phyloP scores from a whole-genome alignment of 352 stramenopile species.

The Globisporangium iwayamae region DNA sequence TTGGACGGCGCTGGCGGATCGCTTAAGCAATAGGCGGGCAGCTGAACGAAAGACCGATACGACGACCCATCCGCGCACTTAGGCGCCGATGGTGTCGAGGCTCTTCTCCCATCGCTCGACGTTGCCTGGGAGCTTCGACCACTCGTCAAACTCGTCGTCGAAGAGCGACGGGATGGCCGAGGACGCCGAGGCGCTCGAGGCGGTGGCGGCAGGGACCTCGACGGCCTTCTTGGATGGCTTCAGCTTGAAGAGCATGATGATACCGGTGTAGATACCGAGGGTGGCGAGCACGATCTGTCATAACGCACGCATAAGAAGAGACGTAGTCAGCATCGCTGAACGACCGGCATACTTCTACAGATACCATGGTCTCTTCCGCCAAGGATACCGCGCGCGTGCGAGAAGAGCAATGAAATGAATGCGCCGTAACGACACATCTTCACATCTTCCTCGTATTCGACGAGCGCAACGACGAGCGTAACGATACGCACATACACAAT shows the following conservation, averaged over 20 bases:
- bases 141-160: constrained; percentile 84
- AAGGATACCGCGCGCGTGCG: neutral
- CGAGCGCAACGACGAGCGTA: neutral
- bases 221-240: constrained; percentile 77
- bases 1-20: neutral
- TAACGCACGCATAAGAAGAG: neutral
- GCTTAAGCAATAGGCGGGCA: constrained; percentile 8
- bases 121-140: constrained; percentile 83
- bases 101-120: constrained; percentile 86
- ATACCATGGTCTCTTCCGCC: no score
- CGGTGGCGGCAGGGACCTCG: constrained; percentile 41
- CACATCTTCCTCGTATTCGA: neutral
- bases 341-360: neutral
- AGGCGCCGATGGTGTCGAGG: constrained; percentile 81
- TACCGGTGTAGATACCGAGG: constrained; percentile 72
- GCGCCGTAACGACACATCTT: neutral
- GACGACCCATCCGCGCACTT: constrained; percentile 23
- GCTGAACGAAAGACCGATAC: neutral
- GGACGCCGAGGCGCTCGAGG: constrained; percentile 36
- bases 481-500: neutral
- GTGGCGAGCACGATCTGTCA: constrained; percentile 79
- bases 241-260: constrained; percentile 84
- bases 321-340: neutral
- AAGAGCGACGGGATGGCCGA: constrained; percentile 78
- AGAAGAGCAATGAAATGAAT: neutral